phyloP scores from a whole-genome alignment of 805 yeast species.

The Yueomyces sp. region DNA sequence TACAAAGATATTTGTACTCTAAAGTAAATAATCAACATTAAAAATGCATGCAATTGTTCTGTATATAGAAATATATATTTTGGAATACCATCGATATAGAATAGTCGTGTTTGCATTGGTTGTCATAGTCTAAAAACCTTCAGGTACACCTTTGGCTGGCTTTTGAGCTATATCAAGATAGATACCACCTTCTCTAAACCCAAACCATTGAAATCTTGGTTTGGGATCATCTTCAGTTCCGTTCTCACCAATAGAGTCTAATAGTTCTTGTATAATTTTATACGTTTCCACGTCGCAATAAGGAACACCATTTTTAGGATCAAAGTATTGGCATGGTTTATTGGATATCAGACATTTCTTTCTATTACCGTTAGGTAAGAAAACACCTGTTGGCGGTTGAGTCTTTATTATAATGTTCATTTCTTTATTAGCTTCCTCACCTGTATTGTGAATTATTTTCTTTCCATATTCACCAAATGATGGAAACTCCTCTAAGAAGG shows the following conservation, averaged over 20 bases:
- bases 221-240: constrained; percentile 29
- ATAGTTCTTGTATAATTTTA: constrained; percentile 44
- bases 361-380: constrained; percentile 54
- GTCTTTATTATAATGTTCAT: constrained; percentile 43
- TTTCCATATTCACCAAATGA: constrained; percentile 46
- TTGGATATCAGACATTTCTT: constrained; percentile 58
- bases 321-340: constrained; percentile 64
- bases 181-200: constrained; percentile 36
- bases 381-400: constrained; percentile 62
- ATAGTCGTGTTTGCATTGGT: not conserved
- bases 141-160: constrained; percentile 81
- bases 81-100: not conserved
- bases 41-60: not conserved
- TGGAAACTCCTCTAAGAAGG: constrained; percentile 28
- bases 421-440: constrained; percentile 33
- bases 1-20: not conserved
- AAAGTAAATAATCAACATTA: too few relatives aligned
- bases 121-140: constrained; percentile 41
- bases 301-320: constrained; percentile 80
- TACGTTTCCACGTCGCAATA: constrained; percentile 77
- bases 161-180: constrained; percentile 29
- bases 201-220: constrained; percentile 31
- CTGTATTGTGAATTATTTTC: constrained; percentile 29
- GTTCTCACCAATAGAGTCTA: constrained; percentile 36
- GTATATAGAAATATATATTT: too few relatives aligned